Conservation (phyloP, 2,329 filamentous ascomycete species). For the Fusarium pininemorale region DNA sequence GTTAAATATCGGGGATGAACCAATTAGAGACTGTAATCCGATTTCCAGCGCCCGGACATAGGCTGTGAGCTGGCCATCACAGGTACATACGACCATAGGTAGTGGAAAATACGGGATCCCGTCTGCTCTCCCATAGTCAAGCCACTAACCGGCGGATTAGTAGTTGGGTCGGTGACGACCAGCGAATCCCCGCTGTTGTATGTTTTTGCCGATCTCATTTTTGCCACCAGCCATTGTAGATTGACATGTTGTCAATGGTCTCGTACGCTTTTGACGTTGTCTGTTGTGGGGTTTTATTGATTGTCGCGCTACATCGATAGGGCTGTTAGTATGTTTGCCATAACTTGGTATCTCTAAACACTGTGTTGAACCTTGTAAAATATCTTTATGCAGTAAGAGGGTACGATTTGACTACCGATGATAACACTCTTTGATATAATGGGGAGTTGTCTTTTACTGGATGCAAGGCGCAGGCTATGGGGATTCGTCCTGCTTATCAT, state of each 20-base stretch:
- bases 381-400: not conserved
- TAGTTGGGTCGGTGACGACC: not conserved
- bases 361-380: not conserved
- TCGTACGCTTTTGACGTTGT: not conserved
- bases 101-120: not conserved
- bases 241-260: not conserved
- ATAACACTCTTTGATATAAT: not conserved
- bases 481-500: not conserved
- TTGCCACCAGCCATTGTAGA: not conserved
- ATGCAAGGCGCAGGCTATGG: not conserved
- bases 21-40: not conserved
- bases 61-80: accelerated
- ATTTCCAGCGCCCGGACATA: accelerated
- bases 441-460: not conserved
- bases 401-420: accelerated
- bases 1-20: no score
- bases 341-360: no score
- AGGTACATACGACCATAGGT: not conserved
- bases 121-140: not conserved
- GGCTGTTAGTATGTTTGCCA: not conserved
- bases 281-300: no score
- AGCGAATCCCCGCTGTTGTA: not conserved
- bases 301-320: no score
- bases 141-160: not conserved
- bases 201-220: not conserved